Conservation (phyloP, 306 rosid genomes). For the Dicorynia guianensis region DNA sequence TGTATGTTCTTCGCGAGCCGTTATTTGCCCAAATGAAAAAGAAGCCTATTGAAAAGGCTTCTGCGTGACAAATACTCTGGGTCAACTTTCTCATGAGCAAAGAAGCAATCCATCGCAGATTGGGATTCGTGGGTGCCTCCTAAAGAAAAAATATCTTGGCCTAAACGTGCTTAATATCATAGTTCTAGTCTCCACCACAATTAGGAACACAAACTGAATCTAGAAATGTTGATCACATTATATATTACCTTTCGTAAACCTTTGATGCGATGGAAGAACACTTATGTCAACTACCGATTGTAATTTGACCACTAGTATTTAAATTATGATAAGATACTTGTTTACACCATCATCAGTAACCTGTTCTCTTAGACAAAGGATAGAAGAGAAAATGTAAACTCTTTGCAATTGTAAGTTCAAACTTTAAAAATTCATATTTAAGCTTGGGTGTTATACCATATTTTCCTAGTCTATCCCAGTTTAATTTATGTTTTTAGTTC, state of each 20-base stretch:
- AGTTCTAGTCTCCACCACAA: background rate
- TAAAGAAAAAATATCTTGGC: slow-evolving; percentile 13
- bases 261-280: too few relatives aligned
- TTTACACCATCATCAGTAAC: background rate
- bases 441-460: too few relatives aligned
- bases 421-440: too few relatives aligned
- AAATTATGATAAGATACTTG: too few relatives aligned
- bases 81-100: background rate
- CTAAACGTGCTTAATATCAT: background rate
- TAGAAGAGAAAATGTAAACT: too few relatives aligned
- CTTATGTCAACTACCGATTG: too few relatives aligned
- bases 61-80: background rate
- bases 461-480: too few relatives aligned
- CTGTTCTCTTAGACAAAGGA: background rate
- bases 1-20: background rate
- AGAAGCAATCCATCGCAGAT: background rate
- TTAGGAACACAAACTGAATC: background rate
- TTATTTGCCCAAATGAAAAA: too few relatives aligned
- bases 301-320: too few relatives aligned
- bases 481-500: slow-evolving; percentile 9
- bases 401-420: too few relatives aligned
- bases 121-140: slow-evolving; percentile 18
- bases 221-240: background rate
- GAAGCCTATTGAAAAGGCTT: background rate
- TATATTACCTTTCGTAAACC: too few relatives aligned